phyloP scores from a whole-genome alignment of 2,329 filamentous ascomycete genomes.

The Pseudopithomyces maydicus region DNA sequence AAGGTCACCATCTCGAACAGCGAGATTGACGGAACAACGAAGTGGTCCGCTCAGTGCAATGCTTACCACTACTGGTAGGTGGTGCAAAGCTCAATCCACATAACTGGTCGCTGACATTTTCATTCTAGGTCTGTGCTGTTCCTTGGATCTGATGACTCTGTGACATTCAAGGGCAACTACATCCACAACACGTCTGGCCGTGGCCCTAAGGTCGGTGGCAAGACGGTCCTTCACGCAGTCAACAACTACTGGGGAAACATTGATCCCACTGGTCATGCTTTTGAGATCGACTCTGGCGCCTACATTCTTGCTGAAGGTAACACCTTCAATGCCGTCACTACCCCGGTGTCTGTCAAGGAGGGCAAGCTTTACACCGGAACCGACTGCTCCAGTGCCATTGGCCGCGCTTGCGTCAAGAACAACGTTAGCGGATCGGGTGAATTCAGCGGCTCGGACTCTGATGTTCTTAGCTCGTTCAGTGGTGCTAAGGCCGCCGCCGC shows the following conservation, averaged over 20 bases:
- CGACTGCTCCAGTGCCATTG: constrained; percentile 9
- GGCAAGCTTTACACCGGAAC: constrained; percentile 7
- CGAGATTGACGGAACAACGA: constrained; percentile 61
- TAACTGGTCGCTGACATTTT: not conserved
- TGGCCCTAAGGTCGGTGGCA: constrained; percentile 12
- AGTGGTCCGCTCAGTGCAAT: constrained; percentile 63
- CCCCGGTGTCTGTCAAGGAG: not conserved
- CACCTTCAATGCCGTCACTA: constrained; percentile 13
- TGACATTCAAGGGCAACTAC: constrained; percentile 22
- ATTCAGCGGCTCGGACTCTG: constrained; percentile 8
- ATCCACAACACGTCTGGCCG: constrained; percentile 19
- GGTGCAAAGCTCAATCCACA: constrained; percentile 29
- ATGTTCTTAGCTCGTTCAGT: constrained; percentile 12
- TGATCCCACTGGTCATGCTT: constrained; percentile 13
- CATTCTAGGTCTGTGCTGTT: constrained; percentile 12
- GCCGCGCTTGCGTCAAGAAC: constrained; percentile 12
- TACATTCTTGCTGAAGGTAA: constrained; percentile 16
- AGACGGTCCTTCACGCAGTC: constrained; percentile 15
- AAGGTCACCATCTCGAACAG: constrained; percentile 65
- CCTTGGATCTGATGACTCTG: constrained; percentile 14
- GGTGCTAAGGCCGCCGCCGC: not conserved
- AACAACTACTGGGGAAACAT: constrained; percentile 20
- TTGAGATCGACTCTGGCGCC: constrained; percentile 10
- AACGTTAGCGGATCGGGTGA: constrained; percentile 2
- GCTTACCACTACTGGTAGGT: constrained; percentile 61